These are phyloP conservation scores for Misopates orontium DNA, from an alignment of 257 asterid species.

Conservation along the genomic window DNA sequence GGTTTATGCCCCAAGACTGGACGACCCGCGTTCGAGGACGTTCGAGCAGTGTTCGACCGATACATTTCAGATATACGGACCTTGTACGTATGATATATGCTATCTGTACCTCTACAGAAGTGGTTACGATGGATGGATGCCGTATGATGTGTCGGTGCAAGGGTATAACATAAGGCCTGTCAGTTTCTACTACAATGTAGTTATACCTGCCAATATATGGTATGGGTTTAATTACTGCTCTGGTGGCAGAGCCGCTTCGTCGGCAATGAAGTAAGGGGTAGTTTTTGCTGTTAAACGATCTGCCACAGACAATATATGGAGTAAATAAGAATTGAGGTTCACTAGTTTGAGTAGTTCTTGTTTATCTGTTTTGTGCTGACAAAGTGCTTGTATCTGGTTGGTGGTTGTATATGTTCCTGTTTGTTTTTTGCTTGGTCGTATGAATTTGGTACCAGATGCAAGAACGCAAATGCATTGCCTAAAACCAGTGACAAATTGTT, in stretches of 20 bases:
- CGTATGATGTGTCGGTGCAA: conserved; percentile 61
- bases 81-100: conserved; percentile 89
- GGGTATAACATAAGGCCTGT: conserved; percentile 57
- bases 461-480: no score
- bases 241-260: conserved; percentile 31
- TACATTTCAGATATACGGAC: conserved; percentile 65
- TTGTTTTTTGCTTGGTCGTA: not conserved
- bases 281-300: not conserved
- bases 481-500: no score
- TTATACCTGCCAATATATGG: conserved; percentile 68
- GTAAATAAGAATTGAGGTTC: conserved; percentile 17
- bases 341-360: not conserved
- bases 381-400: conserved; percentile 18
- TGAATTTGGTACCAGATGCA: no score
- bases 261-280: conserved; percentile 19
- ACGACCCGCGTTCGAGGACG: conserved; percentile 62
- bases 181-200: conserved; percentile 62
- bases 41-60: conserved; percentile 87
- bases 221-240: conserved; percentile 70
- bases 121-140: conserved; percentile 92
- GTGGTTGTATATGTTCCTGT: not conserved
- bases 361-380: not conserved
- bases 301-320: conserved; percentile 9
- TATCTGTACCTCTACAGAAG: conserved; percentile 85
- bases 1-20: conserved; percentile 89